phyloP scores from a whole-genome alignment of 345 rosid species.

The Eucalyptus decipiens region DNA sequence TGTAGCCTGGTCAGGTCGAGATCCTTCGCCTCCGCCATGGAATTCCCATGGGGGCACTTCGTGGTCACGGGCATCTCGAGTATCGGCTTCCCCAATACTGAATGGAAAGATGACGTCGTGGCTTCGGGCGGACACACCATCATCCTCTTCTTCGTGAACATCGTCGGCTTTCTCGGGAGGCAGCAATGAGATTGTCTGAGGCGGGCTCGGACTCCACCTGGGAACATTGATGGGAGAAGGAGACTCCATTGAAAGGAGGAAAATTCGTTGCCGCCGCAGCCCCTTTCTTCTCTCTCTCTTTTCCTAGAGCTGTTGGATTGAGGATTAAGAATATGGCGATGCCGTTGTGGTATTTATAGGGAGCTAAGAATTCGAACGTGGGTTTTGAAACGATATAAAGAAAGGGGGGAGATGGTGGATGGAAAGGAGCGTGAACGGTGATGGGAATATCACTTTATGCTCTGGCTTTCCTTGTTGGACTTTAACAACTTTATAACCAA shows the following conservation, averaged over 20 bases:
- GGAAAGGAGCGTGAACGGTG: too few species aligned
- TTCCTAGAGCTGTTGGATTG: too few species aligned
- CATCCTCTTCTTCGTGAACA: not conserved
- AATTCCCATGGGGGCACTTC: not conserved
- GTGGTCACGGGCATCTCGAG: not conserved
- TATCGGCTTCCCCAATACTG: not conserved
- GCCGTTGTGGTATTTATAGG: too few species aligned
- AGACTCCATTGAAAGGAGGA: not conserved
- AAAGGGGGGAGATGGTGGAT: too few species aligned
- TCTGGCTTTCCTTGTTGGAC: too few species aligned
- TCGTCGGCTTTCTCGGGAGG: not conserved
- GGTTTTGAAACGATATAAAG: too few species aligned
- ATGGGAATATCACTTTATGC: too few species aligned
- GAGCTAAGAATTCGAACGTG: too few species aligned
- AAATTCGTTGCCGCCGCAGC: not conserved
- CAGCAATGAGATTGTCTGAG: not conserved
- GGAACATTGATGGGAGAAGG: not conserved
- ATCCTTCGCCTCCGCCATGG: not conserved
- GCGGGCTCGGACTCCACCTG: not conserved
- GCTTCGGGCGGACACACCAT: not conserved
- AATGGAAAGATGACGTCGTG: not conserved
- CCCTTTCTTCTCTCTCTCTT: not conserved
- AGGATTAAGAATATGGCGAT: too few species aligned
- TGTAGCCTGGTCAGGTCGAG: not conserved
- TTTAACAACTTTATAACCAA: too few species aligned